These are phyloP conservation scores for Aspergillus quadricinctus DNA, from an alignment of 2,329 filamentous ascomycete genomes.

Conservation along the genomic window DNA sequence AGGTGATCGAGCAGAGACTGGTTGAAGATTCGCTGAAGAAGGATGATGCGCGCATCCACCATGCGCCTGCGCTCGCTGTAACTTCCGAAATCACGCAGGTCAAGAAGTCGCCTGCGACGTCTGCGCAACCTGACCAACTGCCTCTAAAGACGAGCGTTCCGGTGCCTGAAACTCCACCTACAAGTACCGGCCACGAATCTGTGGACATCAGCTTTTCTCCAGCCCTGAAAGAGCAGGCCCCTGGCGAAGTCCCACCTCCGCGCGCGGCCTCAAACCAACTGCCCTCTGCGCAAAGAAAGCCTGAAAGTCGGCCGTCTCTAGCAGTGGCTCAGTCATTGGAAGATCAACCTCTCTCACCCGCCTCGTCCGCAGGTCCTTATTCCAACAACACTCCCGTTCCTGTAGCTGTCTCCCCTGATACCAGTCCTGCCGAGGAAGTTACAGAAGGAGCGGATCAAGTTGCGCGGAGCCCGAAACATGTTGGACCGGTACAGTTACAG, in stretches of 20 bases:
- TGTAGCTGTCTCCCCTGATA: slow-evolving; percentile 66
- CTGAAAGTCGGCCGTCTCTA: slow-evolving; percentile 26
- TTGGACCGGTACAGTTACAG: slow-evolving; percentile 19
- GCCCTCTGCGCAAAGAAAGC: slow-evolving; percentile 20
- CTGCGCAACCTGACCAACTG: slow-evolving; percentile 49
- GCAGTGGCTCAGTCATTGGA: slow-evolving; percentile 20
- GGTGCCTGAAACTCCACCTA: slow-evolving; percentile 18
- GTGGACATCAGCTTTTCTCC: slow-evolving; percentile 17
- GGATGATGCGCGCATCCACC: slow-evolving; percentile 3
- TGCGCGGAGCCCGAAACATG: slow-evolving; percentile 25
- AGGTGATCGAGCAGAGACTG: slow-evolving; percentile 6
- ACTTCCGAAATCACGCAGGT: slow-evolving; percentile 9
- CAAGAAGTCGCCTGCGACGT: slow-evolving; percentile 10
- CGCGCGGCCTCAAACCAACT: slow-evolving; percentile 14
- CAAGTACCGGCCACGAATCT: slow-evolving; percentile 19
- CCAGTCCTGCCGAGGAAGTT: slow-evolving; percentile 65
- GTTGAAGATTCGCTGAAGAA: slow-evolving; percentile 8
- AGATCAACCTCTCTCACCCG: slow-evolving; percentile 45
- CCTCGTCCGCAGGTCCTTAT: slow-evolving; percentile 64
- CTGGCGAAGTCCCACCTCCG: slow-evolving; percentile 11
- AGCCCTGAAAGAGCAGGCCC: slow-evolving; percentile 14
- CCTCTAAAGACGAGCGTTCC: slow-evolving; percentile 29
- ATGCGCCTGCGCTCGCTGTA: slow-evolving; percentile 7
- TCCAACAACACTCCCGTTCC: slow-evolving; percentile 69
- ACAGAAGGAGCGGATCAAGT: slow-evolving; percentile 42